Evolutionary conservation across 202 grass and related monocot genomes (phyloP), one percentile per base, ranked within the genome.

Genomic region (Bolboschoenoplectus hybrid): DNA sequence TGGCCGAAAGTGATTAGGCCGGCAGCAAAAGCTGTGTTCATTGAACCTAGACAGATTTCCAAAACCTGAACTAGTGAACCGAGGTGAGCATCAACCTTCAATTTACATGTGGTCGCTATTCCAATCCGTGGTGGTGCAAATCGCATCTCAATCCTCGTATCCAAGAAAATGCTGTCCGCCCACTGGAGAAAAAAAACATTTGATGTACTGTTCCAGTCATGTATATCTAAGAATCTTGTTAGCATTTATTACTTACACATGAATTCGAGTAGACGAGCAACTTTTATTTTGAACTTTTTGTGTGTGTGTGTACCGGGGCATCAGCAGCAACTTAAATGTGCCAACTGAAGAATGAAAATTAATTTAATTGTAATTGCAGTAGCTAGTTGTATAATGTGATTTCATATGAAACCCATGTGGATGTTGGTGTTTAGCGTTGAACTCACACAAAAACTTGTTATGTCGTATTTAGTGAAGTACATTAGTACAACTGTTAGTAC

Each of bases 41-140:
- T 56, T 78, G 51, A 78, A 78, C 71, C 2, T 70, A 5, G 67
- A 70, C 67, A 45, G 67, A 45, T 70, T 70, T 43, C 38, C 38
- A 0, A 45, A 44, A 70, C 40, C 14, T 70, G 39, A 8, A 45
- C 16, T 40, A 40, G 19, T 67, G 36, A 67, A 67, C 64, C n/a
- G 40, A 38, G 40, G 45, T 70, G 5, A 45, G 40, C 39, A 70
- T 70, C 67, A 17, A 70, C 67, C 67, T 70, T 66, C 26, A 26
- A 26, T 26, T 70, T 70, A n/a, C 12, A 50, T 74, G 70, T 32
- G 68, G 17, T 72, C 43, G 3, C 17, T 9, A 8, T 46, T n/a
- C 39, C 39, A 19, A 20, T 44, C 2, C 7, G 6, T 72, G 7
- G 43, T n/a, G 46, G 16, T 19, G 68, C 17, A 34, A 46, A 46